Evolutionary conservation across 2,329 filamentous ascomycete genomes (phyloP), one percentile per base, ranked within the genome.

Genomic region (Scedosporium minutisporum): DNA sequence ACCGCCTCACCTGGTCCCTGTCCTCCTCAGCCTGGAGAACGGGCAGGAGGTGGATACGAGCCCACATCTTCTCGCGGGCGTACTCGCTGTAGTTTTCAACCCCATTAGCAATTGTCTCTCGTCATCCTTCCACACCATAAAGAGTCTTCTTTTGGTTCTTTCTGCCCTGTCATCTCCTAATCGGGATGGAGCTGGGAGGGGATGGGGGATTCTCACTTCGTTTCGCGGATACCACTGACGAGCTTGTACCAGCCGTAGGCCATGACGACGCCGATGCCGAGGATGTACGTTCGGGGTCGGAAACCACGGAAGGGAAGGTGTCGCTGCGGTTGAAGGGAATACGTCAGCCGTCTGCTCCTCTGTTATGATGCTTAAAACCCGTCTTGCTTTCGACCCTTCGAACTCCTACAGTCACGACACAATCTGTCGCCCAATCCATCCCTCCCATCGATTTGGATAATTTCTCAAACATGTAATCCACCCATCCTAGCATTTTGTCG

Each of bases 51-150:
- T 97, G 87, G 77, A 99, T 96, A 73, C 95, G 89, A 65, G 91
- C 86, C 95, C 95, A 99, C 86, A 96, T 95, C 82, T 97, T 99
- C 74, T 99, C 95, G 70, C 95, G 91, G 66, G 87, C 90, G 68
- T 96, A 87, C 78, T 99, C 95, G 73, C 93, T 97, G 70, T 51
- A 4, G n/a, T 6, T 9, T 14, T 12, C 18, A 33, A 14, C 10
- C 51, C 6, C n/a, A 41, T 61, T 61, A 61, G 59, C 21, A 16
- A 9, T 9, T 44, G 16, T 62, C 4, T 16, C 46, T 33, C 16
- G 16, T 48, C 44, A 21, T 14, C 7, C 12, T 7, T 57, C 29
- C n/a, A 14, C n/a, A n/a, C n/a, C n/a, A n/a, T n/a, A n/a, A 33
- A 33, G 2, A 33, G 27, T n/a, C 6, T 12, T 57, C 3, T 23